Base-by-base conservation (phyloP, 108 stramenopile genomes). In the Pseudonitzschia multiseries region DNA sequence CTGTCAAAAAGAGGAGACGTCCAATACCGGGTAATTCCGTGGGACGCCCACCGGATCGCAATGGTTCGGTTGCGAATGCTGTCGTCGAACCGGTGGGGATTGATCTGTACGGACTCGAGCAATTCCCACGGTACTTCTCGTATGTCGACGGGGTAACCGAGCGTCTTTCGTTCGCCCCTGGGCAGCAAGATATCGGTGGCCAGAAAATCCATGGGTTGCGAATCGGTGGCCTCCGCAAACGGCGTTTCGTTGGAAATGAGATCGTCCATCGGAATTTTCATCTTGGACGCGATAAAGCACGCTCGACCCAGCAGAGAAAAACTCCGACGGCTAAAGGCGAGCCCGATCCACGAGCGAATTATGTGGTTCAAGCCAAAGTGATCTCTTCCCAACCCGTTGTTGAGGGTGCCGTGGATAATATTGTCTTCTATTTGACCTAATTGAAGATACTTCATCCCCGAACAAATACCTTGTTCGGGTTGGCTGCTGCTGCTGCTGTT, bases 231-330 rank as follows among this genome's bases (percentile, higher is more conserved):
- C 2, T 18, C 22, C 4, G 66, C 44, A 67, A 67, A 67, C 8
- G 21, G 20, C 21, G 66, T 48, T 48, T 67, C 22, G 24, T 67
- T 67, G 44, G 69, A 53, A 24, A 74, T 21, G 8, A 74, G 32
- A 26, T 74, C 66, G 73, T 74, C 73, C 73, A 74, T 74, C 10
- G 52, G 26, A 40, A 74, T 57, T 14, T 46, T 65, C 32, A 33
- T 41, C 20, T 51, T 68, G 8, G 46, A 28, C 13, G 73, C 73
- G 31, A 74, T 27, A 24, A 44, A 44, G 4, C 33, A 53, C 0
- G 73, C 73, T 8, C 56, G 50, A 41, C 65, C 73, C 28, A 66
- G 22, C 18, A 74, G 29, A 18, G 21, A 21, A 41, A 74, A 74
- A 43, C 52, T 56, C 17, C 73, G 65, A 32, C 66, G 73, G 15